Evolutionary conservation across 2,329 filamentous ascomycete genomes (phyloP), one percentile per base, ranked within the genome.

Genomic region (Neoascochyta sp.): DNA sequence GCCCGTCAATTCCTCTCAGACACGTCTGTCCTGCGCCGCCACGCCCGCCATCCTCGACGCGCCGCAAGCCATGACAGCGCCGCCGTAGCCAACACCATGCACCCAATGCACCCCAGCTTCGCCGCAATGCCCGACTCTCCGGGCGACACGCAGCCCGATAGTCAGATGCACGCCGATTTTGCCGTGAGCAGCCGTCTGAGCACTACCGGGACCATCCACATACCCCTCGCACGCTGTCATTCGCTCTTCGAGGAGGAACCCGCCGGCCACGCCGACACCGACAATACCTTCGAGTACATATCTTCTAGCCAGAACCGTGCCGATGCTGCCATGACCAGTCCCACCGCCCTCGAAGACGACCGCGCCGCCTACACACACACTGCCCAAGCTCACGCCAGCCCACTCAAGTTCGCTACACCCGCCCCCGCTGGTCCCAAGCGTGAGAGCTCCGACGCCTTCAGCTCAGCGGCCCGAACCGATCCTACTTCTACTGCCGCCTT

Each of bases 71-170:
- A 62, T 62, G 57, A 54, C 40, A 54, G 51, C 22, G 53, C 54
- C 26, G 41, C 34, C 26, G 34, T 58, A 7, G 25, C 45, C 8
- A 54, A 47, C 30, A 48, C 54, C 32, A 35, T 22, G 42, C 33
- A 11, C 34, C 24, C 21, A 63, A 59, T 59, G 54, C 34, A 44
- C 32, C 45, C 52, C 16, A 65, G 63, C 18, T 69, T 69, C 38
- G 63, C 50, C 18, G 63, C 52, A 25, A 55, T 58, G 27, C n/a
- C n/a, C n/a, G 60, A 60, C 34, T 48, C 41, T 11, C 53, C 54
- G 2, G 67, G 67, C 27, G 68, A 72, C 38, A 71, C 69, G 1
- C 69, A 72, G 50, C 60, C 62, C 14, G 65, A 68, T 31, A 67
- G 66, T 30, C 68, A 71, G 41, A 62, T 70, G 24, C 66, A 68